Evolutionary conservation across 345 rosid genomes (phyloP), one percentile per base, ranked within the genome.

Genomic region (Mangifera indica): DNA sequence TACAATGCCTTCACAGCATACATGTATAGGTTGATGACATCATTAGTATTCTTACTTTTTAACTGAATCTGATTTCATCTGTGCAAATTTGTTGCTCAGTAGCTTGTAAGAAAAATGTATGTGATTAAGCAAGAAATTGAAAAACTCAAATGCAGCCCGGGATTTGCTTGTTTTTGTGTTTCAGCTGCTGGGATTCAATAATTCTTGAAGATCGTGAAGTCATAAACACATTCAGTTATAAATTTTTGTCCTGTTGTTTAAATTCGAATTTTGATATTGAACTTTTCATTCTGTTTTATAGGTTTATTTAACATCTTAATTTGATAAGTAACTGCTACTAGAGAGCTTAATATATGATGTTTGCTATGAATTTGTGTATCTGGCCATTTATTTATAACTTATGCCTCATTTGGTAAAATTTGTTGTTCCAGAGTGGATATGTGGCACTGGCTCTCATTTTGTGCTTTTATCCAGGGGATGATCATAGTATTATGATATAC

Each of bases 401-500:
- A 26, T 63, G 45, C 32, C 26, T 69, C 3, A 24, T 54, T 48
- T 61, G 63, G 67, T 44, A 57, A 63, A 66, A 42, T 70, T 55
- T 12, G 10, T 42, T 32, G 76, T 74, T 52, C 66, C 62, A 42
- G 18, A 46, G 57, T 46, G 42, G 55, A 26, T 42, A 52, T 65
- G 14, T 72, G 61, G 65, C 63, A 66, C 57, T 65, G 64, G 42
- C 26, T 69, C n/a, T n/a, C 11, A 10, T 56, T 46, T 70, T 81
- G 40, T 79, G 66, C 66, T 75, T 78, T 84, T 81, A 48, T 77
- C 53, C 73, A 92, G 98, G 97, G 76, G 99, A 96, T 82, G 86
- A 96, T 80, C 99, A 96, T 79, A 91, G 97, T 69, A 96, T 96
- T 74, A 91, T 93, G 99, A 89, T 96, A 81, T 96, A 96, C 80